Percentiles rank a stretch among this genome's conserved stretches.
Evolutionary conservation across 1,284 basidiomycete species (phyloP).

Genomic region (Coniferiporia weirii): DNA sequence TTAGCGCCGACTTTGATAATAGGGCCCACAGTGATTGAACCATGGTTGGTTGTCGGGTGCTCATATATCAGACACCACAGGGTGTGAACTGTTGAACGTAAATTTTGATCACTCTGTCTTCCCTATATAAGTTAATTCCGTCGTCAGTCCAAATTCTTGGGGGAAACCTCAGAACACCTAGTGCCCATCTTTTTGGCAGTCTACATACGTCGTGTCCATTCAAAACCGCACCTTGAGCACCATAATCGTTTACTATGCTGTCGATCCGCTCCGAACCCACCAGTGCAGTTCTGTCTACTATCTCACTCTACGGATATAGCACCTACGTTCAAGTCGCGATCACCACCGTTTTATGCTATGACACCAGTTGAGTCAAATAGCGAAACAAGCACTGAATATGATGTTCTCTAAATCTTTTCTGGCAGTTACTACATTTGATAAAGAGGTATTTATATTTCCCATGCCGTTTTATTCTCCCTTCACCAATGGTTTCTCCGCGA

Average conservation of each 20-base stretch:
- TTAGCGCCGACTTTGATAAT: no score
- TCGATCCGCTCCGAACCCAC: not conserved
- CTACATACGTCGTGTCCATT: no score
- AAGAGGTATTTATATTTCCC: not conserved
- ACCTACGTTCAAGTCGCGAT: not conserved
- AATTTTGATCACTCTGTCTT: no score
- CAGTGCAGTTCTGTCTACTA: not conserved
- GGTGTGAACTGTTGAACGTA: no score
- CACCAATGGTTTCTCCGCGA: not conserved
- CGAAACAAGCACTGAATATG: not conserved
- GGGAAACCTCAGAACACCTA: no score
- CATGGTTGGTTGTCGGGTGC: no score
- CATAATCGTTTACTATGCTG: not conserved
- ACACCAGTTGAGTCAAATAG: not conserved
- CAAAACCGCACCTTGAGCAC: no score
- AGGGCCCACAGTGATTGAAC: no score
- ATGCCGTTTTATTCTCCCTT: not conserved
- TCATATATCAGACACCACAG: no score
- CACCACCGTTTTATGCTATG: not conserved
- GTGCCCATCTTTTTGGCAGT: no score
- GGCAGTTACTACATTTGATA: not conserved
- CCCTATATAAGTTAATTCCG: no score
- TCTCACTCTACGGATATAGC: not conserved
- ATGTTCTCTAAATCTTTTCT: not conserved
- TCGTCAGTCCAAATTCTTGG: no score